Conservation (phyloP, 192 early-diverging fungal genomes). For the Allomyces arbusculus region DNA sequence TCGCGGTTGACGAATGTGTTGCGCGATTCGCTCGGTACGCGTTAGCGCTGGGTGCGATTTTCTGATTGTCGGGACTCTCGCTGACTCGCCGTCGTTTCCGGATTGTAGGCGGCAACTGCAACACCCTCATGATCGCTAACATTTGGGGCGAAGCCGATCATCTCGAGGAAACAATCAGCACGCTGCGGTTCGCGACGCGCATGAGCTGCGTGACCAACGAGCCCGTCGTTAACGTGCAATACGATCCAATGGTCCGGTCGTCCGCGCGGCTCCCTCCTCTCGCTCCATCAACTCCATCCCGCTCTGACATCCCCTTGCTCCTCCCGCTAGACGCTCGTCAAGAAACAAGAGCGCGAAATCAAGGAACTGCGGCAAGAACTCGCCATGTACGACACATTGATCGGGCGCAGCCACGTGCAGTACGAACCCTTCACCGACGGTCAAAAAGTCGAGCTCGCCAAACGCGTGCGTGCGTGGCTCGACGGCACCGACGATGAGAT, state of each 20-base stretch:
- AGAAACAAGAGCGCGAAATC: slow-evolving; percentile 39
- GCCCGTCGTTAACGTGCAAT: slow-evolving; percentile 35
- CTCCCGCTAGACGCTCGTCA: slow-evolving; percentile 13
- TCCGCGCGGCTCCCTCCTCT: no score
- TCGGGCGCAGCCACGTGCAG: slow-evolving; percentile 30
- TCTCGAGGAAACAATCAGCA: slow-evolving; percentile 45
- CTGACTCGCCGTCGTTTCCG: neutral
- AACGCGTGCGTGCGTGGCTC: slow-evolving; percentile 22
- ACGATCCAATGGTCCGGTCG: slow-evolving; percentile 25
- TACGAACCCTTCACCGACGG: slow-evolving; percentile 32
- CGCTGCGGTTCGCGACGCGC: slow-evolving; percentile 36
- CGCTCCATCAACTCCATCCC: no score
- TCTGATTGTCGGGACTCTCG: neutral
- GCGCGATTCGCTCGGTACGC: slow-evolving; percentile 38
- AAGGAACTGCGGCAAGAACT: slow-evolving; percentile 40
- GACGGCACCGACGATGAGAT: slow-evolving; percentile 30
- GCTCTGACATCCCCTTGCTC: no score
- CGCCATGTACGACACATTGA: slow-evolving; percentile 35
- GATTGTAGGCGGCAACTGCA: slow-evolving; percentile 1
- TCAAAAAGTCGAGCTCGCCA: slow-evolving; percentile 23
- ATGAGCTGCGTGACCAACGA: slow-evolving; percentile 42
- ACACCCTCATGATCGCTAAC: slow-evolving; percentile 37
- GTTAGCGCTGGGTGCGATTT: slow-evolving; percentile 1
- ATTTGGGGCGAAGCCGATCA: slow-evolving; percentile 25
- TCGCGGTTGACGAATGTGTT: slow-evolving; percentile 39